A percentile compares a stretch with the other conserved stretches of the same genome.
These are phyloP conservation scores for Malassezia yamatoensis DNA, from an alignment of 1,284 basidiomycete species.

Conservation along the genomic window DNA sequence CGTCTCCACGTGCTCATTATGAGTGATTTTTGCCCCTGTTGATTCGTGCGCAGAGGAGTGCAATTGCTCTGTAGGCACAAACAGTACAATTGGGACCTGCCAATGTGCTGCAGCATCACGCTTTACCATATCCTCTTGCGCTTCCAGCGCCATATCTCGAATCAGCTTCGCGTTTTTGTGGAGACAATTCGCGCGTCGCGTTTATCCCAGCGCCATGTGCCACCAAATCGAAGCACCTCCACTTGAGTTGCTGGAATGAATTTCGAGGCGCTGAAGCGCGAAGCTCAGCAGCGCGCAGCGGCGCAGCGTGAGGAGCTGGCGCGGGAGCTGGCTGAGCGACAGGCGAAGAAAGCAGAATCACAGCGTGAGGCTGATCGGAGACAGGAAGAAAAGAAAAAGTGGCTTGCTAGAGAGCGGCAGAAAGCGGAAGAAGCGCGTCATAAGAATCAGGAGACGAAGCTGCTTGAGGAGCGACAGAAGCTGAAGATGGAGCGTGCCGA, in stretches of 20 bases:
- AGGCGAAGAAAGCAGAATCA: not conserved
- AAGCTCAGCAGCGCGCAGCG: conserved; percentile 3
- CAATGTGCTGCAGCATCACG: not conserved
- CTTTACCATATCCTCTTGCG: not conserved
- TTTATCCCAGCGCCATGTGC: not conserved
- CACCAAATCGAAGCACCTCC: not conserved
- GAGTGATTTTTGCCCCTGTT: no score
- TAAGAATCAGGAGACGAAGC: not conserved
- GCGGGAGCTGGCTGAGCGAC: not conserved
- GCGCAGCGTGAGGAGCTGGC: conserved; percentile 7
- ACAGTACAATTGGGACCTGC: not conserved
- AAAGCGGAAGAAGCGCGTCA: not conserved
- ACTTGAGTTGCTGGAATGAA: not conserved
- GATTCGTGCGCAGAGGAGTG: no score
- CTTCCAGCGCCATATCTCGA: not conserved
- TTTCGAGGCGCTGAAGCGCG: conserved; percentile 12
- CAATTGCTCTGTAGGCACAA: not conserved
- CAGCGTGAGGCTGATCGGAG: not conserved
- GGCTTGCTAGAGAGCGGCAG: conserved; percentile 9
- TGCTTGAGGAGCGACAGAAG: not conserved
- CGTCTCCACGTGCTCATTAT: no score
- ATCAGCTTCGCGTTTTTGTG: no score
- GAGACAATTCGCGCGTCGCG: not conserved
- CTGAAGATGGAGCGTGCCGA: not conserved
- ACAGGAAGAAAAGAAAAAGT: conserved; percentile 1